Percentiles rank a stretch among this genome's conserved stretches.
These are phyloP conservation scores for Larix sibirica DNA, from an alignment of 83 land plant species.

Conservation along the genomic window DNA sequence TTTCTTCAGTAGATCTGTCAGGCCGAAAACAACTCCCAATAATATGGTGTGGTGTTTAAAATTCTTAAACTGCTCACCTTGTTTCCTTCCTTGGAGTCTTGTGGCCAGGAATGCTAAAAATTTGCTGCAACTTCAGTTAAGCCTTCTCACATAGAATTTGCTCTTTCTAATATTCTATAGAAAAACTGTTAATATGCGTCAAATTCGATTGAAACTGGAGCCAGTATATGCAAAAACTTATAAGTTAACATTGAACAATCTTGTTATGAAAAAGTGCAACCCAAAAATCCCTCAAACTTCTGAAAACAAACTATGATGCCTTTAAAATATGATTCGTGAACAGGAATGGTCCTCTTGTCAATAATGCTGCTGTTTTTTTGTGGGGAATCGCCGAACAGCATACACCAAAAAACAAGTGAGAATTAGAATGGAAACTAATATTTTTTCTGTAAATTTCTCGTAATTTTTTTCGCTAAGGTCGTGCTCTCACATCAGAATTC, in stretches of 20 bases:
- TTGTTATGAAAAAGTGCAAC: background rate
- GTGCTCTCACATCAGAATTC: no score
- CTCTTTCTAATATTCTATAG: background rate
- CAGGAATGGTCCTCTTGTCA: no score
- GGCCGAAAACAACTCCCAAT: background rate
- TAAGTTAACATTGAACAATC: background rate
- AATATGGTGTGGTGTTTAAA: background rate
- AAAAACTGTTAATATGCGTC: background rate
- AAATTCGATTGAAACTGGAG: background rate
- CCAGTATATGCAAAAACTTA: background rate
- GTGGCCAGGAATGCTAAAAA: background rate
- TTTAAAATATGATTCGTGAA: no score
- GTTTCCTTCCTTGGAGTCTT: no score
- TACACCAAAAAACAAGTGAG: no score
- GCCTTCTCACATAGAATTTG: background rate
- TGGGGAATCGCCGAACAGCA: no score
- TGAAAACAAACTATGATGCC: background rate
- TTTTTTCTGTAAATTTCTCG: no score
- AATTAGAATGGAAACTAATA: no score
- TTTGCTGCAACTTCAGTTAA: background rate
- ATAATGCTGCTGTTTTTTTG: no score
- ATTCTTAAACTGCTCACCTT: background rate
- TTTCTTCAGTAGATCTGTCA: background rate
- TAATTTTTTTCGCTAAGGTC: background rate
- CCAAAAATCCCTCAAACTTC: background rate